Percentiles rank a stretch among this genome's conserved stretches.
phyloP scores from a whole-genome alignment of 1,284 basidiomycete genomes.

The Termitomyces sp. region DNA sequence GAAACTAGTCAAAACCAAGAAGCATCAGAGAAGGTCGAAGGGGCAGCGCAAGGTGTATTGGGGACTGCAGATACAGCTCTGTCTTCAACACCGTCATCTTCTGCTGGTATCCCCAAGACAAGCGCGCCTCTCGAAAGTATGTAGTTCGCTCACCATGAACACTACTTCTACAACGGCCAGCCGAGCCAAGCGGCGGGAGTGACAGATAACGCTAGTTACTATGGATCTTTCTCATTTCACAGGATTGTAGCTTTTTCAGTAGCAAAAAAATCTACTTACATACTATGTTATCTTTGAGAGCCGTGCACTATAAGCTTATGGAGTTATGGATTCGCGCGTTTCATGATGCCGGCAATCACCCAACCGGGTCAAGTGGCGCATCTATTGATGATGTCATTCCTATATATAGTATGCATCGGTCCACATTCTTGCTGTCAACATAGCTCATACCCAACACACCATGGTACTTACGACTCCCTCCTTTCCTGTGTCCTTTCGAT shows the following conservation, averaged over 20 bases:
- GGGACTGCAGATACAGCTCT: conserved; percentile 18
- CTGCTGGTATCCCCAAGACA: conserved; percentile 32
- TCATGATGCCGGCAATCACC: background rate
- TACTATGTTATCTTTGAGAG: too few species aligned
- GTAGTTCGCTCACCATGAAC: conserved; percentile 32
- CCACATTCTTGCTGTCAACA: conserved; percentile 5
- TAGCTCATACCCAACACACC: conserved; percentile 9
- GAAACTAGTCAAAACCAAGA: conserved; percentile 7
- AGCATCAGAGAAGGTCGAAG: conserved; percentile 16
- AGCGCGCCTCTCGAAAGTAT: conserved; percentile 42
- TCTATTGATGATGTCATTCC: conserved; percentile 7
- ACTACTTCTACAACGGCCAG: conserved; percentile 9
- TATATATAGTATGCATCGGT: background rate
- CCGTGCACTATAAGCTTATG: too few species aligned
- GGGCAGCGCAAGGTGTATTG: conserved; percentile 23
- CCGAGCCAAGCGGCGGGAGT: background rate
- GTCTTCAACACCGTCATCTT: conserved; percentile 18
- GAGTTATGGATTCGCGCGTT: too few species aligned
- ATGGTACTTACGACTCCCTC: conserved; percentile 14
- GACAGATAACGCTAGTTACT: background rate
- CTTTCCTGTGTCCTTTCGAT: background rate
- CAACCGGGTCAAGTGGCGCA: background rate
- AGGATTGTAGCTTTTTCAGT: too few species aligned
- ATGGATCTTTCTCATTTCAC: background rate
- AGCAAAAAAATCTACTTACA: too few species aligned